These are phyloP conservation scores for Eimeria tenella DNA, from an alignment of 169 alveolate species.

Conservation along the genomic window DNA sequence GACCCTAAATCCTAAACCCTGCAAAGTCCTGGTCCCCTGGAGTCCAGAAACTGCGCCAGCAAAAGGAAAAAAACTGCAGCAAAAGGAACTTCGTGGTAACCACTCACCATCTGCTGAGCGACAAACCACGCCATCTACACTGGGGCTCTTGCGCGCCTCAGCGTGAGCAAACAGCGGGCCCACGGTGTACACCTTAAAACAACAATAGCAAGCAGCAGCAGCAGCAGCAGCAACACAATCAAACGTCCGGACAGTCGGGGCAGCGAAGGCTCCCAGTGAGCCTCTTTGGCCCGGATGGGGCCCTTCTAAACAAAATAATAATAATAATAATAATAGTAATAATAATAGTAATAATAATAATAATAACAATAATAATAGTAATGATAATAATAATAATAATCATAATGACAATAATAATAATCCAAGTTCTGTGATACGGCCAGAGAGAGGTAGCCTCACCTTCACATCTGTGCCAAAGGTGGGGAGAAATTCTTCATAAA, in stretches of 20 bases:
- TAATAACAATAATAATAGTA: too few species aligned
- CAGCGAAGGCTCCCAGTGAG: too few species aligned
- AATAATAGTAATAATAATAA: too few species aligned
- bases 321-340: too few species aligned
- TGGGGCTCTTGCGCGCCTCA: conserved; percentile 98
- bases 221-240: too few species aligned
- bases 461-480: conserved; percentile 98
- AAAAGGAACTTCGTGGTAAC: too few species aligned
- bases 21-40: not conserved
- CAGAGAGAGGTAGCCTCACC: conserved; percentile 81
- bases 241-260: too few species aligned
- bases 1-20: too few species aligned
- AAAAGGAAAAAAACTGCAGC: not conserved
- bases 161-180: conserved; percentile 99
- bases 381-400: too few species aligned
- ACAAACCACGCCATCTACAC: conserved; percentile 93
- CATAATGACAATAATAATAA: too few species aligned
- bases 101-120: conserved; percentile 79
- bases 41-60: not conserved
- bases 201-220: too few species aligned
- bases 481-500: conserved; percentile 96
- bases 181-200: conserved; percentile 91
- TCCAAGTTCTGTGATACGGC: not conserved
- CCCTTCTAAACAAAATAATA: not conserved
- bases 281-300: not conserved